Base-by-base conservation (phyloP, 208 protist species). In the Acanthamoeba lenticulata region DNA sequence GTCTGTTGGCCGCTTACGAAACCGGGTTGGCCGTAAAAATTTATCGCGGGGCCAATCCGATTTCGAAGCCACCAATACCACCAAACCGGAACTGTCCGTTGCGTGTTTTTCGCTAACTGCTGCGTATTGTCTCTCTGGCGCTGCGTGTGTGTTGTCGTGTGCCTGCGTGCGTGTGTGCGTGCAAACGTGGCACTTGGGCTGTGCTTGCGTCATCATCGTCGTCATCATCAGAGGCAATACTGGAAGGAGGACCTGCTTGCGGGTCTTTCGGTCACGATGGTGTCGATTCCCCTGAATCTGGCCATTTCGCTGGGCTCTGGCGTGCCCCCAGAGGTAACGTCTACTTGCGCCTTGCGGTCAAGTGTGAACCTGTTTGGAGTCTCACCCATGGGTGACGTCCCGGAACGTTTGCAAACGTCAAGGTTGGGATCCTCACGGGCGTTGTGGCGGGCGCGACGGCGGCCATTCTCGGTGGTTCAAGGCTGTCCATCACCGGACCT, bases 341-440 rank as follows among this genome's bases (percentile, higher is more conserved):
- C 57, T 2, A 7, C 32, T 1, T 62, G 7, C 24, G 17, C 55
- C 11, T 62, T n/a, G n/a, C n/a, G n/a, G n/a, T n/a, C n/a, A n/a
- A n/a, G n/a, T n/a, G n/a, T 60, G 52, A 60, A 60, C 24, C 29
- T 62, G 24, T 62, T 60, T 6, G 2, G 1, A 27, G 24, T 1
- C 55, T 29, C 52, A 9, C 13, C 7, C 55, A 62, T 6, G 7
- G 0, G 2, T 6, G 21, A 24, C 9, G n/a, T n/a, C n/a, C n/a
- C n/a, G n/a, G 55, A 62, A 62, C 11, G 55, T 6, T 29, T 27
- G 9, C 52, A 29, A 36, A 72, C 0, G 34, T 49, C 9, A 47
- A 81, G 72, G 42, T 83, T 2, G 72, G 72, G 27, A 49, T 83
- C 11, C 72, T 83, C 72, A 83, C 72, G 17, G 72, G 72, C 15